Evolutionary conservation across 768 basidiomycete species (phyloP).

Genomic region (Pisolithus albus): DNA sequence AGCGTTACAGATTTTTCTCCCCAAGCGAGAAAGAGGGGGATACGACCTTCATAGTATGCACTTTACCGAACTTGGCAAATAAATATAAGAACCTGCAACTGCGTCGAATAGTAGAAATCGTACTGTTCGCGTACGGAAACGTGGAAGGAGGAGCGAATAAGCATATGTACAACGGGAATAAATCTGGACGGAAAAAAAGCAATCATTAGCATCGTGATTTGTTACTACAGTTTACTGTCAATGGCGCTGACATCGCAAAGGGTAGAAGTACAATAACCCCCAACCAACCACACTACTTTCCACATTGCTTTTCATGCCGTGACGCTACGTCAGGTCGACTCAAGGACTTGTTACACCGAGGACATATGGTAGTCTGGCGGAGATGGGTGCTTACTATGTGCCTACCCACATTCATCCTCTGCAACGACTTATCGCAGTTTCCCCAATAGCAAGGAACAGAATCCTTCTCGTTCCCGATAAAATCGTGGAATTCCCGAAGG

Average conservation of each 20-base stretch:
- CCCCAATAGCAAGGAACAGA: conserved; percentile 19
- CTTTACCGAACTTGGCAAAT: not conserved
- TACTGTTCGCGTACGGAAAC: not conserved
- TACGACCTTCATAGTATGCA: too few relatives aligned
- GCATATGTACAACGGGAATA: not conserved
- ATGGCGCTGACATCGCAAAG: not conserved
- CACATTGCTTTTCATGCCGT: conserved; percentile 21
- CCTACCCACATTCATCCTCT: conserved; percentile 25
- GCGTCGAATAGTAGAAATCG: not conserved
- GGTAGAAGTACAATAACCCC: not conserved
- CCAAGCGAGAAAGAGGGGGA: not conserved
- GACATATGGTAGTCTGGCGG: conserved; percentile 17
- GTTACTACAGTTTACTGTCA: not conserved
- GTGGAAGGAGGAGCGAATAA: not conserved
- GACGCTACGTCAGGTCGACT: conserved; percentile 23
- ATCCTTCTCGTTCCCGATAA: conserved; percentile 23
- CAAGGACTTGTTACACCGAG: conserved; percentile 17
- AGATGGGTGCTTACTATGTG: conserved; percentile 25
- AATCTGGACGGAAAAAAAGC: not conserved
- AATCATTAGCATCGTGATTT: not conserved
- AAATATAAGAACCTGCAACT: not conserved
- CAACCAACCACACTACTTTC: not conserved
- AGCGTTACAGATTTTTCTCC: too few relatives aligned
- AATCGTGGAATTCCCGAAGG: conserved; percentile 13
- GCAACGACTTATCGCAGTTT: conserved; percentile 15